Evolutionary conservation across 345 rosid species (phyloP), one percentile per base, ranked within the genome.

Genomic region (Salix brachista): DNA sequence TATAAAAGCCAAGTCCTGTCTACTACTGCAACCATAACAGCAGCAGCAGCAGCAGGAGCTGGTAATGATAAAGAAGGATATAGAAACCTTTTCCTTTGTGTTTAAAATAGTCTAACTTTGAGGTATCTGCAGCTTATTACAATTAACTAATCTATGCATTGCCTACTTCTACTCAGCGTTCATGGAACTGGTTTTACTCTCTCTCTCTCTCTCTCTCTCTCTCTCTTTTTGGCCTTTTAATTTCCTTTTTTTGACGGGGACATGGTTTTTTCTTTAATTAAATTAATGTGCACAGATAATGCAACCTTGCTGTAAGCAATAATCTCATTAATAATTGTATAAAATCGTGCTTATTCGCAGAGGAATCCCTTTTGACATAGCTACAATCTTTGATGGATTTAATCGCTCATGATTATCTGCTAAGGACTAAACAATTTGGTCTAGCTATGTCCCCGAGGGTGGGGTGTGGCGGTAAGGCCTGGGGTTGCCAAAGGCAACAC

Each of bases 41-140:
- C 60, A 39, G 30, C 21, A 19, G 2, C 60, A 39, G 30, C 30
- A 30, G 30, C 2, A 30, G 41, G 41, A 39, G 10, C 2, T 2
- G 60, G 56, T 50, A 5, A 50, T 17, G 19, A 50, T 6, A 58
- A 46, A 50, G 17, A n/a, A n/a, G 37, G 50, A 39, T 21, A 17
- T 23, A 28, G 16, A 39, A 41, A 41, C 52, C 23, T 16, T 42
- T 25, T 71, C 44, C 6, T 19, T 72, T 2, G 13, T 56, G 61
- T 7, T 72, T n/a, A 21, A 62, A 26, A 25, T 62, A 67, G 82
- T 68, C 70, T 36, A 79, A 32, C 65, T 74, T 79, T 46, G 18
- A 74, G 81, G 70, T 34, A 79, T 79, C 74, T 75, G 23, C 19
- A 25, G 58, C 56, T 36, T 58, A 41, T 46, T 44, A 58, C 46